Conservation (phyloP, 345 rosid species). For the Heritiera fomes region DNA sequence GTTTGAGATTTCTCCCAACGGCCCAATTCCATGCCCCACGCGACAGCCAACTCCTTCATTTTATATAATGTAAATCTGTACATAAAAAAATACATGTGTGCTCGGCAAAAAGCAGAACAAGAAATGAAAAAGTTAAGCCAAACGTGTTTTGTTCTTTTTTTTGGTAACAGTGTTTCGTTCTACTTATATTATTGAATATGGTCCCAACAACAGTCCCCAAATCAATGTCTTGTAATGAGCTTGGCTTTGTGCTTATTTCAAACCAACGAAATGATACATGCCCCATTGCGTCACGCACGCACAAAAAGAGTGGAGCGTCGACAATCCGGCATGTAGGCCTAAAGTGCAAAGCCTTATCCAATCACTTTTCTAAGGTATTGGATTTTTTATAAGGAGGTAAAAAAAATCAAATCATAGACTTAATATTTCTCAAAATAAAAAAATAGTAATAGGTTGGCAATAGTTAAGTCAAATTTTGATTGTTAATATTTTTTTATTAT, state of each 20-base stretch:
- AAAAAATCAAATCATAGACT: too few species aligned
- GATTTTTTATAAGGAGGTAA: too few species aligned
- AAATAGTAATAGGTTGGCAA: too few species aligned
- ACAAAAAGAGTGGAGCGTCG: not conserved
- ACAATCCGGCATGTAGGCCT: not conserved
- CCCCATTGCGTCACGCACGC: not conserved
- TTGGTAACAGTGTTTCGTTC: not conserved
- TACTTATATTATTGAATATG: not conserved
- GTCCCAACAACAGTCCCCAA: not conserved
- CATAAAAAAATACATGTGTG: not conserved
- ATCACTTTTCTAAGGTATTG: not conserved
- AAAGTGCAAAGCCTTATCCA: not conserved
- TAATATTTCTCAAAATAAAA: too few species aligned
- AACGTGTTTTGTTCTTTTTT: not conserved
- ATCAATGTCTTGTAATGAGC: conserved; percentile 8
- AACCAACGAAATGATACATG: not conserved
- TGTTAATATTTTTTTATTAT: too few species aligned
- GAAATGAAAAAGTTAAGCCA: not conserved
- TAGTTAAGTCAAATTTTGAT: too few species aligned
- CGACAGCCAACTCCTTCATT: not conserved
- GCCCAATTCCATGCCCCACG: not conserved
- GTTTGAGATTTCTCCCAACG: not conserved
- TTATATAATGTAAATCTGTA: not conserved
- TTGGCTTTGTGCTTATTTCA: not conserved
- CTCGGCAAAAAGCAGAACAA: not conserved